These are phyloP conservation scores for Lenzites betulinus DNA, from an alignment of 768 basidiomycete genomes.

Conservation along the genomic window DNA sequence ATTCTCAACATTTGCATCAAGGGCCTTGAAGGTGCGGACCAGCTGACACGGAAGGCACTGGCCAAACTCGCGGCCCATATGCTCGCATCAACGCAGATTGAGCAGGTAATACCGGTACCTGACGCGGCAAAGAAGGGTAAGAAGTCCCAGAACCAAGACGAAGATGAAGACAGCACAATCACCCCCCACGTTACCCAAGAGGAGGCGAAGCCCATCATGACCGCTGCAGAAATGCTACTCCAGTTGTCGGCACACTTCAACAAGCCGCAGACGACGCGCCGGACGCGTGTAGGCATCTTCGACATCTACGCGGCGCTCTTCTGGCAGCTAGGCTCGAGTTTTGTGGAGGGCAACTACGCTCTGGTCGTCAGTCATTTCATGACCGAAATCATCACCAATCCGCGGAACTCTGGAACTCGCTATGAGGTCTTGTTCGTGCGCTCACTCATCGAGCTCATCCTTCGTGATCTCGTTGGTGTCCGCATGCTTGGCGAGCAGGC, in stretches of 20 bases:
- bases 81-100: slow-evolving; percentile 80
- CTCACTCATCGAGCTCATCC: slow-evolving; percentile 70
- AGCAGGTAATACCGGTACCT: slow-evolving; percentile 47
- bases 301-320: slow-evolving; percentile 86
- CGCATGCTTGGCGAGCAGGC: slow-evolving; percentile 92
- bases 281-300: slow-evolving; percentile 81
- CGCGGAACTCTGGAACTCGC: slow-evolving; percentile 54
- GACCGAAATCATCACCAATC: slow-evolving; percentile 69
- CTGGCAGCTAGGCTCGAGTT: slow-evolving; percentile 69
- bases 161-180: slow-evolving; percentile 55
- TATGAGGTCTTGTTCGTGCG: slow-evolving; percentile 77
- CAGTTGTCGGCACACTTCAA: slow-evolving; percentile 82
- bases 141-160: slow-evolving; percentile 50
- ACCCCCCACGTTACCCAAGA: slow-evolving; percentile 46
- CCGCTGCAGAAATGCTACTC: slow-evolving; percentile 78
- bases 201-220: slow-evolving; percentile 67
- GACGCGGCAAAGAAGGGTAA: slow-evolving; percentile 60
- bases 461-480: slow-evolving; percentile 86
- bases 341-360: slow-evolving; percentile 82
- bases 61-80: slow-evolving; percentile 82
- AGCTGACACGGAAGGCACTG: slow-evolving; percentile 77
- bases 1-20: slow-evolving; percentile 68
- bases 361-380: slow-evolving; percentile 79
- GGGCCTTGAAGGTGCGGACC: slow-evolving; percentile 80
- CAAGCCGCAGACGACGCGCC: slow-evolving; percentile 64